Percentiles rank a stretch among this genome's conserved stretches.
These are phyloP conservation scores for Ilex paraguariensis DNA, from an alignment of 305 asterid species.

Conservation along the genomic window DNA sequence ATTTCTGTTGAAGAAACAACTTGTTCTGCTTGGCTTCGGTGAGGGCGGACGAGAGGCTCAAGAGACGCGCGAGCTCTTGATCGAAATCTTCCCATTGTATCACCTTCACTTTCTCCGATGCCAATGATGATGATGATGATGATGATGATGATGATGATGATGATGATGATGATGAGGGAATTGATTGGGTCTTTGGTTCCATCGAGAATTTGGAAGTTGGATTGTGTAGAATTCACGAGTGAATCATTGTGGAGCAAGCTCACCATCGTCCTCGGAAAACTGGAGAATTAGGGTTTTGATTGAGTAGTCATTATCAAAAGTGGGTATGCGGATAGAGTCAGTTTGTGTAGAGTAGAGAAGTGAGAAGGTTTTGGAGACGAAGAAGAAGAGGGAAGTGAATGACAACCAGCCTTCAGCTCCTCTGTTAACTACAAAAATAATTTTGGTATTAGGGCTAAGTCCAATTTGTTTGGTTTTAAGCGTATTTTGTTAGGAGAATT, in stretches of 20 bases:
- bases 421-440: no score
- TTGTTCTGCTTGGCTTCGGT: slow-evolving; percentile 68
- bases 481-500: no score
- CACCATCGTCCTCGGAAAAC: neutral
- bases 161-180: neutral
- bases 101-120: slow-evolving; percentile 26
- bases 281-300: neutral
- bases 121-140: no score
- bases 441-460: no score
- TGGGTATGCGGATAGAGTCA: no score
- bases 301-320: neutral
- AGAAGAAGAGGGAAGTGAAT: no score
- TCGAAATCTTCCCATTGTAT: slow-evolving; percentile 94
- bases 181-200: neutral
- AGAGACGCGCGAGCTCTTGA: slow-evolving; percentile 75
- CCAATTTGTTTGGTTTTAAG: no score
- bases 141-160: no score
- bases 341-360: no score
- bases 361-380: no score
- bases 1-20: slow-evolving; percentile 49
- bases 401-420: no score
- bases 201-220: neutral
- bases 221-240: neutral
- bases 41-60: slow-evolving; percentile 76
- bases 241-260: neutral